Base-by-base conservation (phyloP, 805 yeast species). In the Hanseniaspora singularis region DNA sequence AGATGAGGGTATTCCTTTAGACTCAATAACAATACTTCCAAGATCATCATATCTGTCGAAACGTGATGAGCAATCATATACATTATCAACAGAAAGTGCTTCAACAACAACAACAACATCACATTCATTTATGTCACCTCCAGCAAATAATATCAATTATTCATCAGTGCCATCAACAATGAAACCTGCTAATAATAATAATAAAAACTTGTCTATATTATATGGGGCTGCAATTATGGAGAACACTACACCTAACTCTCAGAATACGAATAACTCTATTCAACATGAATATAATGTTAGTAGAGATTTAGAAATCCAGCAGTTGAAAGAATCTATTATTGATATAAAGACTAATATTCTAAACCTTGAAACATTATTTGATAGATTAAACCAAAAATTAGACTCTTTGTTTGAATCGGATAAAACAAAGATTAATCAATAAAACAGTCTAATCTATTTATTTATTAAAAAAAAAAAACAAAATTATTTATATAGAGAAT, bases 161-260 rank as follows among this genome's bases (percentile, higher is more conserved):
- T n/a, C n/a, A n/a, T n/a, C 28, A 26, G 28, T 26, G 11, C 28
- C 28, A 26, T 8, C 28, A 26, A 8, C 28, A 26, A 26, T 11
- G 11, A 26, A 23, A 16, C 16, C 16, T 23, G 15, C 7, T 4
- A 40, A 22, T n/a, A 46, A 26, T 12, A 20, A 18, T 30, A 33
- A 24, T 26, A 40, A 47, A 26, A 34, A 38, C 15, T 16, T 43
- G 16, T 43, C 47, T 14, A 36, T 43, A 10, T 14, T 43, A 16
- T 43, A 43, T 27, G 47, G 47, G 2, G 47, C 47, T n/a, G 40
- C 41, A 10, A 36, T 43, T 32, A 31, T 38, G 41, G 26, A 15
- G 5, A 9, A 33, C 10, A 18, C 11, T 26, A 38, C 6, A 15
- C 14, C 9, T 38, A 24, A 38, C 15, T 12, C 15, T 36, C 15